Conservation (phyloP, 805 yeast genomes). For the Suhomyces kilbournensis region DNA sequence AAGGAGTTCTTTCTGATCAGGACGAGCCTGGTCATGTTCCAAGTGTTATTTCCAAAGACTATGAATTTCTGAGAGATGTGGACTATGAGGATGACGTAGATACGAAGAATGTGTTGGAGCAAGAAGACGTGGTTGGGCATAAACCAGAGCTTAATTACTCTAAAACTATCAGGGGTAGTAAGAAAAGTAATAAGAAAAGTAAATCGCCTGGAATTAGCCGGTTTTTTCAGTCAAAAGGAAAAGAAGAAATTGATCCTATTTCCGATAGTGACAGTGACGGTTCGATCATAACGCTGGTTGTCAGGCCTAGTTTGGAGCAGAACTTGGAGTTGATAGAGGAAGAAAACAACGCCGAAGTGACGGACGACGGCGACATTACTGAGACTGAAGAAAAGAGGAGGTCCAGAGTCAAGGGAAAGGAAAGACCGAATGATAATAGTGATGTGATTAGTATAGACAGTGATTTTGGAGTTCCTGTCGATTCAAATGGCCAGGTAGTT, state of each 20-base stretch:
- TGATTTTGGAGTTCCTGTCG: slow-evolving; percentile 29
- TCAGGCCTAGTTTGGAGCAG: slow-evolving; percentile 4
- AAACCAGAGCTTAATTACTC: neutral
- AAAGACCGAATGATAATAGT: slow-evolving; percentile 13
- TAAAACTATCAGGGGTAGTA: slow-evolving; percentile 4
- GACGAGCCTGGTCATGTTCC: neutral
- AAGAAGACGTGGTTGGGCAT: neutral
- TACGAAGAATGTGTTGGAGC: neutral
- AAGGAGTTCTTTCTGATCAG: neutral
- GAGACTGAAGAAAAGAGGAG: slow-evolving; percentile 9
- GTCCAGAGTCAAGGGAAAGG: slow-evolving; percentile 3
- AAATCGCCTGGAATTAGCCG: slow-evolving; percentile 4
- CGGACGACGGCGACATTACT: slow-evolving; percentile 14
- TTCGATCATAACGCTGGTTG: slow-evolving; percentile 9
- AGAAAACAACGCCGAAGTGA: slow-evolving; percentile 13
- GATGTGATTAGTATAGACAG: slow-evolving; percentile 27
- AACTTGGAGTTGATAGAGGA: slow-evolving; percentile 19
- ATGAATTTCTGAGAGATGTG: neutral
- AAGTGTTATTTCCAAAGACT: neutral
- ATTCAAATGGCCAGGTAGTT: slow-evolving; percentile 20
- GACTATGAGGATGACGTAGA: neutral
- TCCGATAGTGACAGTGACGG: slow-evolving; percentile 12
- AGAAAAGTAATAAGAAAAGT: slow-evolving; percentile 8
- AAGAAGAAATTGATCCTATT: slow-evolving; percentile 6
- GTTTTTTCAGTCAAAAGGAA: slow-evolving; percentile 6